phyloP scores from a whole-genome alignment of 495 filamentous ascomycete genomes.

The Hypomontagnella submonticulosa region DNA sequence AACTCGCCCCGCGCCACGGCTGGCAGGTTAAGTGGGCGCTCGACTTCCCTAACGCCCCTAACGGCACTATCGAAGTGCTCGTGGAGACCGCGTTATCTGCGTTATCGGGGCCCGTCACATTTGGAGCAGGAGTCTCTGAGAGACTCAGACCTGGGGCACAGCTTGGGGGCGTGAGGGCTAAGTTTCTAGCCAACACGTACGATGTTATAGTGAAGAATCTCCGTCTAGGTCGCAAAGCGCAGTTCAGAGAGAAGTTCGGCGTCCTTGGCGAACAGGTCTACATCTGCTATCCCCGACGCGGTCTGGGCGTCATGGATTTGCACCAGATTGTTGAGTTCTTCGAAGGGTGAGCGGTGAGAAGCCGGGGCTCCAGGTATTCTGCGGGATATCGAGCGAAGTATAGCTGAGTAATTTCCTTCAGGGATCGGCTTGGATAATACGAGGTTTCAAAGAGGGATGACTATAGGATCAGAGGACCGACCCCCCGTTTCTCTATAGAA shows the following conservation, averaged over 20 bases:
- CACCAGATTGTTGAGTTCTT: slow-evolving; percentile 26
- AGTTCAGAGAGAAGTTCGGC: slow-evolving; percentile 77
- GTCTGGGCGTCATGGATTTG: slow-evolving; percentile 7
- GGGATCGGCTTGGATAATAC: too few relatives aligned
- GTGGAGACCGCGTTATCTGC: slow-evolving; percentile 71
- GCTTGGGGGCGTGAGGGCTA: slow-evolving; percentile 69
- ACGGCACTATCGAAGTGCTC: slow-evolving; percentile 72
- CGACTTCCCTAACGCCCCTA: slow-evolving; percentile 73
- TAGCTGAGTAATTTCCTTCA: too few relatives aligned
- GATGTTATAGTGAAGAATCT: slow-evolving; percentile 72
- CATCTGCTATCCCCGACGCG: slow-evolving; percentile 66
- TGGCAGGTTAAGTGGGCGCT: slow-evolving; percentile 80
- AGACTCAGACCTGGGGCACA: slow-evolving; percentile 70
- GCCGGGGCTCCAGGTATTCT: too few relatives aligned
- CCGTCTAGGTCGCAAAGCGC: slow-evolving; percentile 73
- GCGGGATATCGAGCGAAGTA: too few relatives aligned
- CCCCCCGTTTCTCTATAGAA: too few relatives aligned
- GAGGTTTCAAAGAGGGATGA: too few relatives aligned
- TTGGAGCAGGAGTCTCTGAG: slow-evolving; percentile 70
- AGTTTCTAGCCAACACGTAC: slow-evolving; percentile 72
- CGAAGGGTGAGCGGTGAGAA: slow-evolving; percentile 3
- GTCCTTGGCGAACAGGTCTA: slow-evolving; percentile 71
- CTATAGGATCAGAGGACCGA: too few relatives aligned
- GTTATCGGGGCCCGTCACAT: slow-evolving; percentile 69
- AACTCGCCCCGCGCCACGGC: slow-evolving; percentile 70